Evolutionary conservation across 352 stramenopile genomes (phyloP).

Genomic region (Globisporangium parvum): DNA sequence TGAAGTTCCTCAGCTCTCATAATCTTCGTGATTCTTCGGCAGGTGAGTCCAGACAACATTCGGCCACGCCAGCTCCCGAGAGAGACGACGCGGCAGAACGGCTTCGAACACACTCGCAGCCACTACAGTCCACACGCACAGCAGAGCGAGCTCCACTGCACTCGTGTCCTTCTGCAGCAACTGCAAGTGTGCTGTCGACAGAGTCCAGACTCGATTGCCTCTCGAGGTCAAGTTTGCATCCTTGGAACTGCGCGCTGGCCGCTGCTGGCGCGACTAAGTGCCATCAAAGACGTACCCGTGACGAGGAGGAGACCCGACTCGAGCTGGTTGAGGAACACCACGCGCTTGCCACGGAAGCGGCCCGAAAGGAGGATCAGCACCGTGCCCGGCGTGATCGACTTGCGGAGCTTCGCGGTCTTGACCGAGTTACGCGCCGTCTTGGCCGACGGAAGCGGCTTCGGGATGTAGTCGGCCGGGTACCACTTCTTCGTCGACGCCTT

Average conservation of each 20-base stretch:
- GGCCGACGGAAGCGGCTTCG: slow-evolving; percentile 60
- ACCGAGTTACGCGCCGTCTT: slow-evolving; percentile 75
- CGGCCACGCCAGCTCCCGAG: slow-evolving; percentile 6
- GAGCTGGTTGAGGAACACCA: slow-evolving; percentile 98
- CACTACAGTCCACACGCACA: slow-evolving; percentile 7
- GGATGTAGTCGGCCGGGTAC: slow-evolving; percentile 77
- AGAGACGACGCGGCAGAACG: slow-evolving; percentile 1
- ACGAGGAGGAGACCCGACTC: slow-evolving; percentile 96
- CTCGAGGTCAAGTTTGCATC: slow-evolving; percentile 71
- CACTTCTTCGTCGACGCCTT: slow-evolving; percentile 51
- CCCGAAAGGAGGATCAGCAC: slow-evolving; percentile 97
- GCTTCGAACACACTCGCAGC: neutral
- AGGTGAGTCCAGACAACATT: slow-evolving; percentile 18
- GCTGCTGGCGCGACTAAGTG: neutral
- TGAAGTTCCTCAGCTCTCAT: slow-evolving; percentile 85
- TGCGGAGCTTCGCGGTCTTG: slow-evolving; percentile 92
- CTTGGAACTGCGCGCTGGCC: slow-evolving; percentile 29
- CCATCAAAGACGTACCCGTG: slow-evolving; percentile 58
- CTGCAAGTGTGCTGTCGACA: neutral
- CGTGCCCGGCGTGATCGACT: slow-evolving; percentile 95
- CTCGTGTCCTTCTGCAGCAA: slow-evolving; percentile 9
- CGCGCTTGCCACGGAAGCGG: slow-evolving; percentile 97
- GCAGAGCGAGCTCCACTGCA: slow-evolving; percentile 2
- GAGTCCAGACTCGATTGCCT: slow-evolving; percentile 25
- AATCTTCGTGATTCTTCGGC: slow-evolving; percentile 70